Evolutionary conservation across 352 stramenopile genomes (phyloP).

Genomic region (Phytopythium delawarense): DNA sequence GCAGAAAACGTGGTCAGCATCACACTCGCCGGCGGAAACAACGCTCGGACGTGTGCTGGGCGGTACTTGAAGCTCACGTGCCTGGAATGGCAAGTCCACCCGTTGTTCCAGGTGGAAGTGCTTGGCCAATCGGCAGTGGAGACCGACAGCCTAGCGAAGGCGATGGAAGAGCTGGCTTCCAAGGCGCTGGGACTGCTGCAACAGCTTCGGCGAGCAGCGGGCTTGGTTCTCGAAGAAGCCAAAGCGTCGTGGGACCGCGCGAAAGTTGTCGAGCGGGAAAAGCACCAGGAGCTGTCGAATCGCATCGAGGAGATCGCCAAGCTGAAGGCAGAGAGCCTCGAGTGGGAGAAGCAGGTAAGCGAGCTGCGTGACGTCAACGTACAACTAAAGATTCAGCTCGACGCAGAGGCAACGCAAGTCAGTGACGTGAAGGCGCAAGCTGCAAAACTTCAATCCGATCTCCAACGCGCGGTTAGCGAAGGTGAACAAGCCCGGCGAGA

Average conservation of each 20-base stretch:
- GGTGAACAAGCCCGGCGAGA: slow-evolving; percentile 50
- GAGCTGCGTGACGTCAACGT: slow-evolving; percentile 43
- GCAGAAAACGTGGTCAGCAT: slow-evolving; percentile 28
- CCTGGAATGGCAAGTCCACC: slow-evolving; percentile 54
- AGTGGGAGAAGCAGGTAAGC: slow-evolving; percentile 47
- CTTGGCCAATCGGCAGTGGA: slow-evolving; percentile 57
- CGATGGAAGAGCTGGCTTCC: slow-evolving; percentile 32
- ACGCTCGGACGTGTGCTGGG: slow-evolving; percentile 26
- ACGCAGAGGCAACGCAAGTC: slow-evolving; percentile 31
- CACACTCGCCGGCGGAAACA: slow-evolving; percentile 15
- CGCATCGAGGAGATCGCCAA: slow-evolving; percentile 60
- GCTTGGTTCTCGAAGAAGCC: slow-evolving; percentile 63
- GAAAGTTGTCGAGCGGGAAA: slow-evolving; percentile 71
- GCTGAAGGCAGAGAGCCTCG: slow-evolving; percentile 39
- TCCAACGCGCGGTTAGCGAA: slow-evolving; percentile 20
- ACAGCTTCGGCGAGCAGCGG: slow-evolving; percentile 43
- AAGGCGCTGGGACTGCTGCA: slow-evolving; percentile 42
- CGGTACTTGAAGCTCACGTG: slow-evolving; percentile 62
- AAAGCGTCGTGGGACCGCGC: slow-evolving; percentile 67
- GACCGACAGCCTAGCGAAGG: slow-evolving; percentile 38
- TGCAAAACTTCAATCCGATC: slow-evolving; percentile 48
- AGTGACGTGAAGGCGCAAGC: slow-evolving; percentile 21
- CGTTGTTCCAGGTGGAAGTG: slow-evolving; percentile 64
- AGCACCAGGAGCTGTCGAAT: slow-evolving; percentile 73
- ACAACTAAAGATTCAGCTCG: slow-evolving; percentile 35